These are phyloP conservation scores for Cutaneotrichosporon mucoides DNA, from an alignment of 1,284 basidiomycete genomes.

Conservation along the genomic window DNA sequence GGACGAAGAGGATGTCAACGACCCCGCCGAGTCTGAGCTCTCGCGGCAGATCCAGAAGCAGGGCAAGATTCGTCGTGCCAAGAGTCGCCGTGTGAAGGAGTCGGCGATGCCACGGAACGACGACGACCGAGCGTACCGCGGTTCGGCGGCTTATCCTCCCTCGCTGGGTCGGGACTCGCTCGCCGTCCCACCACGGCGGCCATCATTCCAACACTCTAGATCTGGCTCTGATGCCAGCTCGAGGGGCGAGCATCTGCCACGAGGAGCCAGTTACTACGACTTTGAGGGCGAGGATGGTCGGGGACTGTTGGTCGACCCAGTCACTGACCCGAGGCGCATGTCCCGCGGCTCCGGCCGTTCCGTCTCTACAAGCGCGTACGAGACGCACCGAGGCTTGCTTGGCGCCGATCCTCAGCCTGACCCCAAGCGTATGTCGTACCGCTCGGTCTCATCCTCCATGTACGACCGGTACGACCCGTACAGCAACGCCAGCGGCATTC, in stretches of 20 bases:
- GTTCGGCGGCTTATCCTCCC: constrained; percentile 3
- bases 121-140: not conserved
- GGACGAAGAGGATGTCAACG: constrained; percentile 68
- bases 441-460: constrained; percentile 30
- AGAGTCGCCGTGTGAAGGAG: constrained; percentile 44
- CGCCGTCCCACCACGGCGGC: not conserved
- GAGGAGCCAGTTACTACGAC: not conserved
- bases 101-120: no score
- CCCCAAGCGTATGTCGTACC: constrained; percentile 14
- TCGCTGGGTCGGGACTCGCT: not conserved
- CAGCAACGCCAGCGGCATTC: constrained; percentile 3
- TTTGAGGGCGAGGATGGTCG: not conserved
- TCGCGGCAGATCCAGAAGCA: constrained; percentile 62
- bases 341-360: not conserved
- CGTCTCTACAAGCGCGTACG: not conserved
- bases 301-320: not conserved
- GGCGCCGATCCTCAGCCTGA: not conserved
- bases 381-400: not conserved
- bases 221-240: not conserved
- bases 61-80: constrained; percentile 62
- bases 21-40: constrained; percentile 63
- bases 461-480: constrained; percentile 39
- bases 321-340: not conserved
- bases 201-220: not conserved
- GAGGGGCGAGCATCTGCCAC: not conserved